Percentiles rank a stretch among this genome's conserved stretches.
phyloP scores from a whole-genome alignment of 805 yeast species.

The Brettanomyces naardenensis region DNA sequence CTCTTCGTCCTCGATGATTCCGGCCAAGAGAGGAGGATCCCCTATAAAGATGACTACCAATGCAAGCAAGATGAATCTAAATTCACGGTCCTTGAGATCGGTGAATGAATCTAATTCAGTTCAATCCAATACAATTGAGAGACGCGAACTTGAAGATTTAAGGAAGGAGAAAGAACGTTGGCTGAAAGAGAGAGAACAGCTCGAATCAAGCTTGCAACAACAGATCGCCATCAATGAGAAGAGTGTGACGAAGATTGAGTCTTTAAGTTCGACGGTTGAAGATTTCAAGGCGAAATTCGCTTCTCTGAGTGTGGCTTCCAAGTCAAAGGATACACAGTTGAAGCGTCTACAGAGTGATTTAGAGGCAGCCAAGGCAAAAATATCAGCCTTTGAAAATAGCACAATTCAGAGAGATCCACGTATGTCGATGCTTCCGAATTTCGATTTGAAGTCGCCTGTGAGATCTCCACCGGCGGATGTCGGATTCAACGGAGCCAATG shows the following conservation, averaged over 20 bases:
- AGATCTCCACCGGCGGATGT: not conserved
- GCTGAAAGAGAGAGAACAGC: conserved; percentile 27
- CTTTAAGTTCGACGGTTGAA: conserved; percentile 29
- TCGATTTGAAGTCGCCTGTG: conserved; percentile 4
- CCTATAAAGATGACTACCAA: conserved; percentile 41
- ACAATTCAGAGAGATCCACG: conserved; percentile 8
- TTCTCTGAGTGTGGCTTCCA: conserved; percentile 39
- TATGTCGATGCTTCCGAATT: conserved; percentile 7
- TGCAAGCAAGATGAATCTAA: conserved; percentile 17
- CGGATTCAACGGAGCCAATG: not conserved
- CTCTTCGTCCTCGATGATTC: conserved; percentile 27
- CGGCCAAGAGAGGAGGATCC: conserved; percentile 64
- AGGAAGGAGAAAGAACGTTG: conserved; percentile 46
- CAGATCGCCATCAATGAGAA: conserved; percentile 19
- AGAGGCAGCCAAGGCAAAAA: conserved; percentile 46
- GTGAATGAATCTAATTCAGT: conserved; percentile 5
- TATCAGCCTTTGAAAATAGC: conserved; percentile 25
- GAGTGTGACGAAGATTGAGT: conserved; percentile 26
- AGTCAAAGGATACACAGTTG: conserved; percentile 65
- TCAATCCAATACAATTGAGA: conserved; percentile 14
- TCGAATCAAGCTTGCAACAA: conserved; percentile 23
- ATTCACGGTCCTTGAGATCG: conserved; percentile 21
- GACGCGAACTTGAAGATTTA: conserved; percentile 42
- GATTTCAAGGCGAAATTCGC: conserved; percentile 43
- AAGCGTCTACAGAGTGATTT: conserved; percentile 53